A percentile compares a stretch with the other conserved stretches of the same genome.
Evolutionary conservation across 2,329 filamentous ascomycete species (phyloP).

Genomic region (Fusarium cyanostomum): DNA sequence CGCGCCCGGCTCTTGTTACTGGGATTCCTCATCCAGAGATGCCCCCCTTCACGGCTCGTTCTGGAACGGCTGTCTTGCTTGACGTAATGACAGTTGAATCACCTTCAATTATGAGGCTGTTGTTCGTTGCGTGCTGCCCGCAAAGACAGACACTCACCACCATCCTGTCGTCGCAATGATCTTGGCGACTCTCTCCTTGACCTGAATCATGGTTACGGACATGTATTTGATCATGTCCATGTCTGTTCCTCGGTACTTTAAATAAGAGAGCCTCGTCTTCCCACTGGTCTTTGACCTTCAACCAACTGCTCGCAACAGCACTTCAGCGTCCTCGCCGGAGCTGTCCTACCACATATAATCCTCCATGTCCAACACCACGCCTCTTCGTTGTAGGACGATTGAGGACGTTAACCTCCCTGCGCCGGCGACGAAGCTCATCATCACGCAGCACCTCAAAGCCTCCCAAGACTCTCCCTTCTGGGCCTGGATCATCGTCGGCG

Average conservation of each 20-base stretch:
- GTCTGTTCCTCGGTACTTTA: neutral
- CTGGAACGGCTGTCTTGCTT: conserved; percentile 4
- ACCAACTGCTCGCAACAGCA: neutral
- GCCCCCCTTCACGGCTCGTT: conserved; percentile 1
- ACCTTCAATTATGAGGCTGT: conserved; percentile 4
- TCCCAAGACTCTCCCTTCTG: conserved; percentile 49
- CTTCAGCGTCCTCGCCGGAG: conserved; percentile 2
- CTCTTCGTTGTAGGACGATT: conserved; percentile 39
- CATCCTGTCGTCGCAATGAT: neutral
- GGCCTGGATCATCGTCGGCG: conserved; percentile 58
- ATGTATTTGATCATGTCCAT: conserved; percentile 15
- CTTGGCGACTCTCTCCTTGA: neutral
- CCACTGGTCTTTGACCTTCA: neutral
- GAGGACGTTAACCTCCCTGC: conserved; percentile 50
- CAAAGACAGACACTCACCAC: conserved; percentile 16
- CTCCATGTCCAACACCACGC: conserved; percentile 37
- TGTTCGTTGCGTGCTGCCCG: neutral
- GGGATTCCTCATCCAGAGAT: neutral
- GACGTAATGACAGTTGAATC: conserved; percentile 29
- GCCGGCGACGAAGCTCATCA: conserved; percentile 57
- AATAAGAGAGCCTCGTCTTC: conserved; percentile 4
- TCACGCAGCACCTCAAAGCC: conserved; percentile 54
- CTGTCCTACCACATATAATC: neutral
- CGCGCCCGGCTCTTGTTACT: neutral
- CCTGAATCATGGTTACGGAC: conserved; percentile 20